Percentiles rank a stretch among this genome's conserved stretches.
phyloP scores from a whole-genome alignment of 352 stramenopile genomes.

The Pythium phragmitis region DNA sequence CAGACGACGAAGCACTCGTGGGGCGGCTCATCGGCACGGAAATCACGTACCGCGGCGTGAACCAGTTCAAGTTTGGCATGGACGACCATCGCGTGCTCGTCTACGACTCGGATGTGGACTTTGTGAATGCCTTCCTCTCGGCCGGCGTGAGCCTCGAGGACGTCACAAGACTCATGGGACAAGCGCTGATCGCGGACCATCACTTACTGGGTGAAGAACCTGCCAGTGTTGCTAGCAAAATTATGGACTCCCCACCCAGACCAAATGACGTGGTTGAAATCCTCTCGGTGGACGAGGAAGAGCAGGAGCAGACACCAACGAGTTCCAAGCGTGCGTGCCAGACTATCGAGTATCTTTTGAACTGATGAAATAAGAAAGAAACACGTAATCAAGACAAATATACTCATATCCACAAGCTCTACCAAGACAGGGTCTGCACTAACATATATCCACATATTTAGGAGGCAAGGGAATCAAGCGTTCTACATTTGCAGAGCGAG shows the following conservation, averaged over 20 bases:
- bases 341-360: constrained; percentile 20
- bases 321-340: neutral
- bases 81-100: constrained; percentile 39
- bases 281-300: constrained; percentile 12
- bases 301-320: neutral
- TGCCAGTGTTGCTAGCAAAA: neutral
- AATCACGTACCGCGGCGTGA: constrained; percentile 48
- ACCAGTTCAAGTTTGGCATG: constrained; percentile 50
- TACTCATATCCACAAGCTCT: constrained; percentile 2
- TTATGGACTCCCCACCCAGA: neutral
- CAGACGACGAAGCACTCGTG: constrained; percentile 36
- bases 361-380: constrained; percentile 2
- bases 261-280: neutral
- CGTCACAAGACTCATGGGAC: constrained; percentile 45
- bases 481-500: constrained; percentile 13
- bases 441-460: neutral
- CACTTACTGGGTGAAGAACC: constrained; percentile 36
- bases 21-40: constrained; percentile 43
- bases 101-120: constrained; percentile 63
- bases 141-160: constrained; percentile 37
- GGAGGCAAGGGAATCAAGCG: neutral
- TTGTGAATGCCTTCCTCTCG: constrained; percentile 44
- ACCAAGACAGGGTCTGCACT: neutral
- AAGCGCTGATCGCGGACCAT: constrained; percentile 47
- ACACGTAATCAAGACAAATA: neutral